Conservation (phyloP, 305 asterid genomes). For the Solanum hybrid region DNA sequence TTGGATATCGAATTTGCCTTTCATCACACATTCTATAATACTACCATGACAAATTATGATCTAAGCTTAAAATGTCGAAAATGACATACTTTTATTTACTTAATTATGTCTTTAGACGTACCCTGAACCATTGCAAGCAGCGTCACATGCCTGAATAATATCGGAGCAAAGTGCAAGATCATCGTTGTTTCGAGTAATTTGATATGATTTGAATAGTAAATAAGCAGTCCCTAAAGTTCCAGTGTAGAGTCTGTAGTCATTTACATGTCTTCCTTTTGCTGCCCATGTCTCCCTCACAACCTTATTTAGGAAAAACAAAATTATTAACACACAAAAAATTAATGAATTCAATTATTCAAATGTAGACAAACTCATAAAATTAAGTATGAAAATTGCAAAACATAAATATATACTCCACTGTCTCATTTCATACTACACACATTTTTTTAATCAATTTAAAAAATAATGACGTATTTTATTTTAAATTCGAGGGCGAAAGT, state of each 20-base stretch:
- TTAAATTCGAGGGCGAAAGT: no score
- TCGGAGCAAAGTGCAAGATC: constrained; percentile 50
- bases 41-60: not conserved
- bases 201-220: constrained; percentile 66
- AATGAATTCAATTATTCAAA: not conserved
- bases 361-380: not conserved
- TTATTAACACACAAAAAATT: not conserved
- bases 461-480: no score
- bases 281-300: constrained; percentile 72
- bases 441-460: not conserved
- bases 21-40: not conserved
- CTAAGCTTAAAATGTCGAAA: not conserved
- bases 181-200: constrained; percentile 37
- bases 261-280: constrained; percentile 37
- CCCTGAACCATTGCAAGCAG: constrained; percentile 9
- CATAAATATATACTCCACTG: not conserved
- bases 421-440: not conserved
- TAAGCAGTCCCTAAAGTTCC: constrained; percentile 76
- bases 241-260: constrained; percentile 52
- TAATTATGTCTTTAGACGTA: not conserved
- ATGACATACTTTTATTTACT: not conserved
- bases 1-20: not conserved
- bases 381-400: not conserved
- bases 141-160: constrained; percentile 54
- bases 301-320: constrained; percentile 18